Conservation (phyloP, 768 basidiomycete species). For the Leccinum broughii region DNA sequence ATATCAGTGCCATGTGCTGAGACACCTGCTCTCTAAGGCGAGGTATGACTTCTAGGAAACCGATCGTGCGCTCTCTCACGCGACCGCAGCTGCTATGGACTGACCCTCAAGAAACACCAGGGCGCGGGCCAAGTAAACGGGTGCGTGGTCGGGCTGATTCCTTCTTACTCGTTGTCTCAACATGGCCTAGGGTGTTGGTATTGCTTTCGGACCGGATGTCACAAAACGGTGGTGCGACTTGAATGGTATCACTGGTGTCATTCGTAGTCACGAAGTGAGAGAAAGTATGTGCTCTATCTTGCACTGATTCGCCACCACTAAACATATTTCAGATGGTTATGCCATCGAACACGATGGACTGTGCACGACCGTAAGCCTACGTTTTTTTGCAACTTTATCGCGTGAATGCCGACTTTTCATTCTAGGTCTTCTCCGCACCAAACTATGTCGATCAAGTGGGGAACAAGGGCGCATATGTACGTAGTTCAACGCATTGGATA, state of each 20-base stretch:
- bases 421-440: conserved; percentile 88
- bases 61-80: conserved; percentile 7
- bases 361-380: conserved; percentile 78
- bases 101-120: conserved; percentile 86
- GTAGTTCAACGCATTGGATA: conserved; percentile 28
- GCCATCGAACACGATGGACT: conserved; percentile 93
- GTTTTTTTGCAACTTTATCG: neutral
- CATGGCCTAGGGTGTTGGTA: conserved; percentile 78
- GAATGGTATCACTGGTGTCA: conserved; percentile 84
- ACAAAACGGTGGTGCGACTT: conserved; percentile 86
- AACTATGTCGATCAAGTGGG: conserved; percentile 93
- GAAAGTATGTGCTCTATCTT: conserved; percentile 54
- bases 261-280: conserved; percentile 96
- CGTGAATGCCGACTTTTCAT: conserved; percentile 13
- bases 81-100: conserved; percentile 82
- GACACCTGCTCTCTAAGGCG: conserved; percentile 43
- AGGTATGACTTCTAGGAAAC: conserved; percentile 43
- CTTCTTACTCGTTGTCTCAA: conserved; percentile 12
- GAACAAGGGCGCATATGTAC: conserved; percentile 89
- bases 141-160: conserved; percentile 44
- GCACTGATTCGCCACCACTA: neutral
- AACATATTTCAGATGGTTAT: conserved; percentile 68
- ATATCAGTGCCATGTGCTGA: conserved; percentile 11
- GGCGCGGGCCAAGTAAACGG: conserved; percentile 95
- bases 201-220: conserved; percentile 94